phyloP scores from a whole-genome alignment of 2,329 filamentous ascomycete species.

The Pyrenochaeta sp. region DNA sequence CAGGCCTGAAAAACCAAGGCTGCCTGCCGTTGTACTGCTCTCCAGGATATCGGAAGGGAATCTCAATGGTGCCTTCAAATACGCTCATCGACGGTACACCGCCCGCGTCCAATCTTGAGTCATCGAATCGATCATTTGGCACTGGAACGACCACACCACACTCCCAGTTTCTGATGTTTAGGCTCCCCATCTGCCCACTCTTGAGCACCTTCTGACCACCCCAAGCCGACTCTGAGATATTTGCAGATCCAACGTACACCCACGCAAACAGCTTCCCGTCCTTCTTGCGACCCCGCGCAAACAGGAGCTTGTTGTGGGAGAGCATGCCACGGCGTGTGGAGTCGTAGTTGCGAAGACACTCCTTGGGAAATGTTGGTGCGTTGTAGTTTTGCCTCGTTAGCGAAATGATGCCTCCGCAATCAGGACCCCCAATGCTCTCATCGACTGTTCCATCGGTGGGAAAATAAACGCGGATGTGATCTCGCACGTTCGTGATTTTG shows the following conservation, averaged over 20 bases:
- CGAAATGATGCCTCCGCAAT: slow-evolving; percentile 81
- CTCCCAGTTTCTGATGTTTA: slow-evolving; percentile 89
- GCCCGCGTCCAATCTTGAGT: slow-evolving; percentile 10
- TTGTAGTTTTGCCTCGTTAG: slow-evolving; percentile 78
- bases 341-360: slow-evolving; percentile 77
- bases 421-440: slow-evolving; percentile 68
- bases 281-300: slow-evolving; percentile 41
- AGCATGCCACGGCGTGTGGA: slow-evolving; percentile 76
- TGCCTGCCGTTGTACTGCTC: slow-evolving; percentile 56
- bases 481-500: slow-evolving; percentile 10
- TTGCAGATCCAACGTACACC: slow-evolving; percentile 90
- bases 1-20: slow-evolving; percentile 55
- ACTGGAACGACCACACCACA: slow-evolving; percentile 84
- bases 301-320: slow-evolving; percentile 82
- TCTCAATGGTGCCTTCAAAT: slow-evolving; percentile 66
- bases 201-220: slow-evolving; percentile 78
- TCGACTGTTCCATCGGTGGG: slow-evolving; percentile 57
- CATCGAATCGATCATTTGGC: slow-evolving; percentile 23
- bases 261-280: slow-evolving; percentile 64
- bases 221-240: slow-evolving; percentile 94
- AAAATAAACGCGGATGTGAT: slow-evolving; percentile 43
- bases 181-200: slow-evolving; percentile 71
- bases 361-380: slow-evolving; percentile 72
- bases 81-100: slow-evolving; percentile 52
- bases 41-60: slow-evolving; percentile 71